Percentiles rank a stretch among this genome's conserved stretches.
Evolutionary conservation across 164 flowering plant genomes (phyloP).

Genomic region (Santalum album): DNA sequence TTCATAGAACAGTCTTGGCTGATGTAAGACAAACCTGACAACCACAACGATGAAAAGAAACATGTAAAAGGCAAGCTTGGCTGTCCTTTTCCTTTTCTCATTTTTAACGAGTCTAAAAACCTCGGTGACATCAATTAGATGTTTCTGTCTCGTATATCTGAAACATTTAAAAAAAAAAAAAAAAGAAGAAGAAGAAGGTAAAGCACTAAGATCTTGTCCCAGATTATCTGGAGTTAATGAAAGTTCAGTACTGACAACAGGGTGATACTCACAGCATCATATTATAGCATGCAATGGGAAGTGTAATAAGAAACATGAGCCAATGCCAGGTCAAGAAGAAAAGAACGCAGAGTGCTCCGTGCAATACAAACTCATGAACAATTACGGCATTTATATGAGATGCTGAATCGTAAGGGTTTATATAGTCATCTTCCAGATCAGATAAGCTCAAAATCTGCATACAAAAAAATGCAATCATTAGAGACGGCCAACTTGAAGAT

Average conservation of each 20-base stretch:
- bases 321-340: slow-evolving; percentile 58
- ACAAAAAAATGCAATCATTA: slow-evolving; percentile 1
- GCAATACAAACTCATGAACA: slow-evolving; percentile 43
- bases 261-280: slow-evolving; percentile 37
- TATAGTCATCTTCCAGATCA: slow-evolving; percentile 53
- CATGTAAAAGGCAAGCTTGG: slow-evolving; percentile 63
- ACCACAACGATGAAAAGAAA: slow-evolving; percentile 39
- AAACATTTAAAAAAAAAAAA: slow-evolving; percentile 4
- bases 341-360: slow-evolving; percentile 31
- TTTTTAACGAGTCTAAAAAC: slow-evolving; percentile 49
- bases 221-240: too few relatives aligned
- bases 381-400: slow-evolving; percentile 39
- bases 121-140: slow-evolving; percentile 89
- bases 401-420: slow-evolving; percentile 47
- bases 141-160: slow-evolving; percentile 56
- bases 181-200: too few relatives aligned
- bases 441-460: slow-evolving; percentile 41
- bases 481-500: neutral
- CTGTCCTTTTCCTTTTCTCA: slow-evolving; percentile 61
- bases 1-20: too few relatives aligned
- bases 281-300: slow-evolving; percentile 47
- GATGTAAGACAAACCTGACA: slow-evolving; percentile 48
- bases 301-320: slow-evolving; percentile 47
- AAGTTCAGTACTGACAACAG: too few relatives aligned
- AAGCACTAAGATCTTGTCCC: too few relatives aligned